Evolutionary conservation across 257 asterid species (phyloP), one percentile per base, ranked within the genome.

Genomic region (Solanum bulbocastanum): DNA sequence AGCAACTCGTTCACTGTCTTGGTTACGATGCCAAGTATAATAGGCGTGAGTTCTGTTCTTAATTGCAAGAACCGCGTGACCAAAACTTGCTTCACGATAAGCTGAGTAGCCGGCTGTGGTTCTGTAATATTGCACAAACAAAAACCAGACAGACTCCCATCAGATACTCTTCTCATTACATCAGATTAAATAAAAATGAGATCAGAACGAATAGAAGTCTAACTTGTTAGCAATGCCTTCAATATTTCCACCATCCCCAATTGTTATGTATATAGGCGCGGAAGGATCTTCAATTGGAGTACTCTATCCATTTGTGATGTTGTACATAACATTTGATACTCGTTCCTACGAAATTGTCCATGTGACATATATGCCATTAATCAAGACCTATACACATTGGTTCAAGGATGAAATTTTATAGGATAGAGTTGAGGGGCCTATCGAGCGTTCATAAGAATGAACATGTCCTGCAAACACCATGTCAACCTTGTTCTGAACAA

Each of bases 51-150:
- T 92, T 44, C 93, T 82, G 84, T 94, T 94, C 91, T 91, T 92
- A 49, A 93, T 69, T 56, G 93, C 95, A 22, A 93, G 91, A 40
- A 91, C 65, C 13, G 93, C 95, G 44, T 93, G 94, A 2, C 97
- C 94, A 56, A 90, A 94, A 88, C 97, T 93, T 37, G 95, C 94
- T 69, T 93, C 94, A 0, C 95, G 88, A 22, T 49, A 93, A 5
- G 94, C 96, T 18, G 95, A 94, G 86, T 92, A 91, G 52, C 91
- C 1, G 97, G 95, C n/a, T 93, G 94, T 79, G 94, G 94, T 2
- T 90, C 88, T 8, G 72, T 56, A 73, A 85, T 88, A 88, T 94
- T 94, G 92, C 92, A 89, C 1, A 37, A 32, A 86, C 20, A 27
- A 72, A 79, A 74, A 25, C 32, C 27, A 44, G 12, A 12, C 15